Evolutionary conservation across 306 rosid species (phyloP).

Genomic region (Fragaria iinumae): DNA sequence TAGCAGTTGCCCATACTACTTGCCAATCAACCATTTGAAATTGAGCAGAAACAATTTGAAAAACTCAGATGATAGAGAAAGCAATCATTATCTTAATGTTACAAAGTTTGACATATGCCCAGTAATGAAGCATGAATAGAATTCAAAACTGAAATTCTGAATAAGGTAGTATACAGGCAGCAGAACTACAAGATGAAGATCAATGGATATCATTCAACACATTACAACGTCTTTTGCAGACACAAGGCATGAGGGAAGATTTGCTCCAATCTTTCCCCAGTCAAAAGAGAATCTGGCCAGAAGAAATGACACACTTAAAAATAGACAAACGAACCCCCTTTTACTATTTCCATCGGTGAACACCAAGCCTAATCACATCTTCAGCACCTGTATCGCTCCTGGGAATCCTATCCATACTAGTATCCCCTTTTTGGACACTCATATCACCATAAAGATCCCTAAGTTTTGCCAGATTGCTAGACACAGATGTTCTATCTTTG

Average conservation of each 20-base stretch:
- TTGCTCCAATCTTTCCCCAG: not conserved
- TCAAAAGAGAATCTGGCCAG: not conserved
- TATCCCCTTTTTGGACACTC: constrained; percentile 56
- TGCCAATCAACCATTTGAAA: not conserved
- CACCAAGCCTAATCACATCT: constrained; percentile 92
- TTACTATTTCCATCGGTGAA: constrained; percentile 52
- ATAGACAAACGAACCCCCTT: not conserved
- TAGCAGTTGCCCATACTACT: not conserved
- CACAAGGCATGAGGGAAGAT: not conserved
- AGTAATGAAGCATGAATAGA: not conserved
- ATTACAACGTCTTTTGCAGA: not conserved
- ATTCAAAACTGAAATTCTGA: constrained; percentile 6
- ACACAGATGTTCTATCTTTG: constrained; percentile 55
- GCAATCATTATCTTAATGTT: constrained; percentile 2
- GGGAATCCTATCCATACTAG: constrained; percentile 46
- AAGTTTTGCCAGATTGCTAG: constrained; percentile 90
- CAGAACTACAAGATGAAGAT: not conserved
- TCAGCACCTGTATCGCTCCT: constrained; percentile 62
- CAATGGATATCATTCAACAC: constrained; percentile 1
- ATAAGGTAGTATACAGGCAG: constrained; percentile 7
- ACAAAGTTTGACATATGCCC: constrained; percentile 2
- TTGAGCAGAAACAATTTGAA: not conserved
- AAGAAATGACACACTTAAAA: constrained; percentile 5
- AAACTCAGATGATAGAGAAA: not conserved
- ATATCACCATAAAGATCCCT: constrained; percentile 86